These are phyloP conservation scores for Cucurbita ficifolia DNA, from an alignment of 306 rosid species.

Conservation along the genomic window DNA sequence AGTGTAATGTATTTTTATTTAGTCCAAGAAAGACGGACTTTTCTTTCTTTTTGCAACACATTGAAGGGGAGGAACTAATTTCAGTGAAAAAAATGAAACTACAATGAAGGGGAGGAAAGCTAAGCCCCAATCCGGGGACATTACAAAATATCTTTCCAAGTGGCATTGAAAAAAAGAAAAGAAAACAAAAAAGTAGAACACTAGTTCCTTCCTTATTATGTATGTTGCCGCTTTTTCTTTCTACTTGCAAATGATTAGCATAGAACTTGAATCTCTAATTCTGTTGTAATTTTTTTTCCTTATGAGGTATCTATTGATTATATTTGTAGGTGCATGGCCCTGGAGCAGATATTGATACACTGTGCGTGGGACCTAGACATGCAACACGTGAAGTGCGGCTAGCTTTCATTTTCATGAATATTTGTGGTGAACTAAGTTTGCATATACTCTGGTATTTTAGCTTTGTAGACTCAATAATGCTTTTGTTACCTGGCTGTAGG, in stretches of 20 bases:
- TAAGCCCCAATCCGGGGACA: neutral
- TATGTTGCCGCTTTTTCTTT: neutral
- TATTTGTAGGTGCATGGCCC: conserved; percentile 85
- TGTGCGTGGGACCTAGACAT: conserved; percentile 94
- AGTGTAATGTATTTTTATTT: neutral
- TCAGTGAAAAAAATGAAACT: neutral
- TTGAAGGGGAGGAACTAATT: neutral
- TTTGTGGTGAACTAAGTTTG: neutral
- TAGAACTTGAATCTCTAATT: neutral
- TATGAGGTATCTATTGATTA: neutral
- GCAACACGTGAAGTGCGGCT: conserved; percentile 76
- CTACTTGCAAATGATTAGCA: neutral
- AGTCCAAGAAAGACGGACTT: too few species aligned
- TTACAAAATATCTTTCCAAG: neutral
- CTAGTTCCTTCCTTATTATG: neutral
- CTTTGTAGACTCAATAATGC: conserved; percentile 7
- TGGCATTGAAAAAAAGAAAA: neutral
- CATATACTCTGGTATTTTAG: neutral
- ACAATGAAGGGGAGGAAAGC: neutral
- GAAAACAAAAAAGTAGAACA: neutral
- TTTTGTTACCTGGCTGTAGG: conserved; percentile 34
- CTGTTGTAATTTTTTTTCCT: neutral
- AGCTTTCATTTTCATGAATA: neutral
- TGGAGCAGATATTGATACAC: conserved; percentile 93
- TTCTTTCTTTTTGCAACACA: neutral